Conservation (phyloP, 306 rosid genomes). For the Fragaria vesca region DNA sequence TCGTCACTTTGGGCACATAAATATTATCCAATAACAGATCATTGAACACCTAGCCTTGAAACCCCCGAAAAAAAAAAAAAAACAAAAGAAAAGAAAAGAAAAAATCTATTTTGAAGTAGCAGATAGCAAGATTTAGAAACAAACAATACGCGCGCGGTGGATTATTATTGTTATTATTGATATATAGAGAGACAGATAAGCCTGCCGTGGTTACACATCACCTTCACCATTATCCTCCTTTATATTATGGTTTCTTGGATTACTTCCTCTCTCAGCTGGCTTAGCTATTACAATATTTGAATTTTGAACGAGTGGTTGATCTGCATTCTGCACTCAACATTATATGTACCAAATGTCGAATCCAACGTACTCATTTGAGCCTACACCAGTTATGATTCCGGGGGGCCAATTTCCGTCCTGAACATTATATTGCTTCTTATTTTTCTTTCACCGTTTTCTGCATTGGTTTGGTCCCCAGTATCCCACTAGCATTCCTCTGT, state of each 20-base stretch:
- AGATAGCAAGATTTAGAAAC: too few species aligned
- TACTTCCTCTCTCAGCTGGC: not conserved
- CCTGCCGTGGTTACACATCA: conserved; percentile 27
- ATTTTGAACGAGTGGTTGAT: not conserved
- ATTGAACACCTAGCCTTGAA: not conserved
- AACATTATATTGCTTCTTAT: not conserved
- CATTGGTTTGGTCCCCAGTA: not conserved
- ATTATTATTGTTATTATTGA: not conserved
- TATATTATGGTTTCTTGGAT: not conserved
- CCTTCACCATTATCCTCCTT: not conserved
- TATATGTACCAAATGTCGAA: not conserved
- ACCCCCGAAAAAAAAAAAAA: too few species aligned
- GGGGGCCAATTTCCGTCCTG: not conserved
- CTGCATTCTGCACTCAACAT: not conserved
- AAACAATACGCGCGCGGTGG: not conserved
- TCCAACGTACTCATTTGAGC: not conserved
- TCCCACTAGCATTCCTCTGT: not conserved
- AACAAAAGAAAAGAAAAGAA: too few species aligned
- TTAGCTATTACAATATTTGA: not conserved
- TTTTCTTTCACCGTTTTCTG: not conserved
- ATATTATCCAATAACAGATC: not conserved
- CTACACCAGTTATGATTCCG: not conserved
- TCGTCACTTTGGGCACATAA: not conserved
- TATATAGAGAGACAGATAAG: conserved; percentile 2
- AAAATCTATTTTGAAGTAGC: too few species aligned